A percentile compares a stretch with the other conserved stretches of the same genome.
These are phyloP conservation scores for Alloteropsis semialata DNA, from an alignment of 176 grass and related monocot genomes.

Conservation along the genomic window DNA sequence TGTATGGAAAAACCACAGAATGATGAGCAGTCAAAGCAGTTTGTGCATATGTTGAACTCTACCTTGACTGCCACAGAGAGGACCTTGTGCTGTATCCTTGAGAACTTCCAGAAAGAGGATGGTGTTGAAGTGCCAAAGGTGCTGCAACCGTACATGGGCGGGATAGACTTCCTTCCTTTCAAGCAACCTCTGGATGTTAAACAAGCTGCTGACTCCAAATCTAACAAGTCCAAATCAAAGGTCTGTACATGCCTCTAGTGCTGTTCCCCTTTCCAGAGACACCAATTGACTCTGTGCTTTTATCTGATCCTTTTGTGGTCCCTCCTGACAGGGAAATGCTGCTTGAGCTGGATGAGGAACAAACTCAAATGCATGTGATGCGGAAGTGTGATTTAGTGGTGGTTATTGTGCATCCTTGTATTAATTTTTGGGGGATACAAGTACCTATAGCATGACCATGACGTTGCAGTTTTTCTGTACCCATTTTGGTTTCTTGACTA, in stretches of 20 bases:
- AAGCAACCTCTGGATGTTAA: slow-evolving; percentile 54
- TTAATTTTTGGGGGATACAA: not conserved
- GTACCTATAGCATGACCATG: slow-evolving; percentile 17
- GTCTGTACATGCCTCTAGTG: not conserved
- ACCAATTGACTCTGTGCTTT: not conserved
- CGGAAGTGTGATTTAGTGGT: not conserved
- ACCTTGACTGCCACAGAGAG: slow-evolving; percentile 93
- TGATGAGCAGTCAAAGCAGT: slow-evolving; percentile 84
- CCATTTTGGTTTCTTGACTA: slow-evolving; percentile 4
- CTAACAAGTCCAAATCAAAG: too few species aligned
- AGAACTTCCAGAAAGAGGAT: slow-evolving; percentile 75
- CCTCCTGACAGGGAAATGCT: slow-evolving; percentile 41
- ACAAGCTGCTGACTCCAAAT: slow-evolving; percentile 54
- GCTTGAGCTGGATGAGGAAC: slow-evolving; percentile 24
- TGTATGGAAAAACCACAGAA: slow-evolving; percentile 43
- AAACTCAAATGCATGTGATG: too few species aligned
- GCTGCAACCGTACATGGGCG: slow-evolving; percentile 68
- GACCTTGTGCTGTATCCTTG: slow-evolving; percentile 86
- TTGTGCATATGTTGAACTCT: slow-evolving; percentile 95
- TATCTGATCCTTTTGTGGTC: not conserved
- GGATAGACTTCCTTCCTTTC: slow-evolving; percentile 68
- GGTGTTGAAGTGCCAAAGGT: slow-evolving; percentile 81
- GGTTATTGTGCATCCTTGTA: not conserved
- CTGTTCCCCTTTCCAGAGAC: not conserved
- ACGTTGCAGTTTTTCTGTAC: not conserved